Base-by-base conservation (phyloP, 495 filamentous ascomycete species). In the Choiromyces venosus region DNA sequence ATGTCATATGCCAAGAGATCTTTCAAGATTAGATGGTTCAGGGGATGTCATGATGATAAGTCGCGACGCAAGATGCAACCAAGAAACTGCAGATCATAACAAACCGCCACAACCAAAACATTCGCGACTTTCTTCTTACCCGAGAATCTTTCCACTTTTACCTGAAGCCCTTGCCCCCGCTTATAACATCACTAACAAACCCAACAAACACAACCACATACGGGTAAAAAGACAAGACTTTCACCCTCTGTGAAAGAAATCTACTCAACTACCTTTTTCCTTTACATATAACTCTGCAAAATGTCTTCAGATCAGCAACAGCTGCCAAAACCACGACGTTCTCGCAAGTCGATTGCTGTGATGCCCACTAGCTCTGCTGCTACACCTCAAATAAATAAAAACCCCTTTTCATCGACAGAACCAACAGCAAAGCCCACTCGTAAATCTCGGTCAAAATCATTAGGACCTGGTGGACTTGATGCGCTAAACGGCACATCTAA, bases 391-490 rank as follows among this genome's bases (percentile, higher is more conserved):
- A 82, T 75, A 56, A 82, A 80, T 66, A 79, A 78, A 35, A 65
- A 68, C 35, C 38, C 36, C 81, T 80, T 74, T 76, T 79, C 81
- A 74, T 82, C 74, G 74, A 83, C 82, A 70, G 85, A 80, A 77
- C 82, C 80, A 73, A 76, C 82, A 9, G 36, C 68, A 25, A 80
- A 77, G 37, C 25, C 61, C 12, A 85, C 85, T 67, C 92, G 90
- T 83, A 96, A 96, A 83, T 92, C 89, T 42, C 88, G 95, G 68
- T 97, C 95, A 82, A 97, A 97, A 83, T 97, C 93, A 81, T 88
- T 99, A 74, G 95, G 95, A 2, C 94, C 94, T 35, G 95, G 93
- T 33, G 92, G 94, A 68, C 83, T 97, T 40, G 93, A 93, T 84
- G 89, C 88, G 69, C 85, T 96, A 56, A 67, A 72, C 65, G 56